phyloP scores from a whole-genome alignment of 2,329 filamentous ascomycete genomes.

The Furcasterigmium furcatum region DNA sequence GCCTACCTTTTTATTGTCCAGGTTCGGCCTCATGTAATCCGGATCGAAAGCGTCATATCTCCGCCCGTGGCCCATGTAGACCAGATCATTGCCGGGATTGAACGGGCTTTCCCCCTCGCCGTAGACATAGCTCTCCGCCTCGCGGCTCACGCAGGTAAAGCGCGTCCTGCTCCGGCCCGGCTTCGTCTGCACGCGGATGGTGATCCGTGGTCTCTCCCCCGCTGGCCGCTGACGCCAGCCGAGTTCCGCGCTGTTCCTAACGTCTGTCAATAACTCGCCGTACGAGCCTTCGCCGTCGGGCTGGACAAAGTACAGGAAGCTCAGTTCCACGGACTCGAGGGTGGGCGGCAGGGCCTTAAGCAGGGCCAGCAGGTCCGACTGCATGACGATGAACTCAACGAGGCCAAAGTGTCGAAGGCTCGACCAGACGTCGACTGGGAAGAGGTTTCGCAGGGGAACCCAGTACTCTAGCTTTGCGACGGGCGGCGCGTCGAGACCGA shows the following conservation, averaged over 20 bases:
- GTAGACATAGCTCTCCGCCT: not conserved
- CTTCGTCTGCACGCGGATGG: not conserved
- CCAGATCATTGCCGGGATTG: too few species aligned
- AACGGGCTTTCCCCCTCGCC: not conserved
- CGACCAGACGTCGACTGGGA: slow-evolving; percentile 17
- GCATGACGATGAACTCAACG: slow-evolving; percentile 16
- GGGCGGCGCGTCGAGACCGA: not conserved
- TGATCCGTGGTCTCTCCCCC: not conserved
- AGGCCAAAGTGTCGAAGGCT: slow-evolving; percentile 21
- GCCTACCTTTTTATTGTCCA: too few species aligned
- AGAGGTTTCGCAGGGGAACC: slow-evolving; percentile 16
- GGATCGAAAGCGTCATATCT: too few species aligned
- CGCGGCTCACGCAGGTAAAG: not conserved
- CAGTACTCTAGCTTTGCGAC: not conserved
- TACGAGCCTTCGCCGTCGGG: not conserved
- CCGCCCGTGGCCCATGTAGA: too few species aligned
- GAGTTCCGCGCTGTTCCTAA: slow-evolving; percentile 14
- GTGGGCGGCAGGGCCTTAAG: slow-evolving; percentile 18
- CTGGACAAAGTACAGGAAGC: slow-evolving; percentile 14
- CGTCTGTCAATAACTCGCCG: slow-evolving; percentile 13
- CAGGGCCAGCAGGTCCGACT: slow-evolving; percentile 17
- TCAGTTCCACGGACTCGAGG: slow-evolving; percentile 21
- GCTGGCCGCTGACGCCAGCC: slow-evolving; percentile 8
- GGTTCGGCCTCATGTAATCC: too few species aligned
- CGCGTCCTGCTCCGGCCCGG: not conserved